Evolutionary conservation across 805 yeast species (phyloP).

Genomic region (Ogataea degrootiae): DNA sequence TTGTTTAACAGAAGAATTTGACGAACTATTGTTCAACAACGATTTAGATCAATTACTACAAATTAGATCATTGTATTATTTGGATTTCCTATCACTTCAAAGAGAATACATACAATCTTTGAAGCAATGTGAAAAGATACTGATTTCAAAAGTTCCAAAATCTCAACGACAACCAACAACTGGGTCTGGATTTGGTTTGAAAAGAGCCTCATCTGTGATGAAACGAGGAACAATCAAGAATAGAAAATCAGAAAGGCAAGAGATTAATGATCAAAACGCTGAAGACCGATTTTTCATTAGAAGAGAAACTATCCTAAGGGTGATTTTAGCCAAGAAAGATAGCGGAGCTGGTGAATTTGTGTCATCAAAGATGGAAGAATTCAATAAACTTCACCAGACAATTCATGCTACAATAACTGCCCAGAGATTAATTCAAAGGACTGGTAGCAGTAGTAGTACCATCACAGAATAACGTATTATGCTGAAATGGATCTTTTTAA

Average conservation of each 20-base stretch:
- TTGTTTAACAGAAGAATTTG: slow-evolving; percentile 3
- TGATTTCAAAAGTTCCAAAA: background rate
- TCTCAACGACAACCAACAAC: background rate
- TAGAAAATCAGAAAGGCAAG: slow-evolving; percentile 7
- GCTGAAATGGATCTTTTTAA: no score
- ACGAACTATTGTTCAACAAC: slow-evolving; percentile 4
- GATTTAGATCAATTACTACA: slow-evolving; percentile 9
- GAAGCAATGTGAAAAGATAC: slow-evolving; percentile 4
- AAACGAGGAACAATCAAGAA: slow-evolving; percentile 11
- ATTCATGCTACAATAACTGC: slow-evolving; percentile 9
- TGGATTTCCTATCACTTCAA: slow-evolving; percentile 7
- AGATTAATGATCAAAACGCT: slow-evolving; percentile 1
- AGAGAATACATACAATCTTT: slow-evolving; percentile 7
- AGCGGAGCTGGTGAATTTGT: slow-evolving; percentile 8
- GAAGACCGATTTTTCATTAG: slow-evolving; percentile 4
- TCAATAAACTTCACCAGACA: slow-evolving; percentile 3
- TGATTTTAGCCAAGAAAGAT: slow-evolving; percentile 15
- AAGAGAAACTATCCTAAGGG: slow-evolving; percentile 15
- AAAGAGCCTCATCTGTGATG: slow-evolving; percentile 14
- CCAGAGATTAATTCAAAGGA: slow-evolving; percentile 3
- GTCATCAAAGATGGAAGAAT: slow-evolving; percentile 5
- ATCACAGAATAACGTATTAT: background rate
- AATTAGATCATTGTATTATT: slow-evolving; percentile 7
- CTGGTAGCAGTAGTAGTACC: background rate
- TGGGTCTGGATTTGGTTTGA: background rate